Evolutionary conservation across 129 eudicot genomes (phyloP), one percentile per base, ranked within the genome.

Genomic region (Solidago caesia): DNA sequence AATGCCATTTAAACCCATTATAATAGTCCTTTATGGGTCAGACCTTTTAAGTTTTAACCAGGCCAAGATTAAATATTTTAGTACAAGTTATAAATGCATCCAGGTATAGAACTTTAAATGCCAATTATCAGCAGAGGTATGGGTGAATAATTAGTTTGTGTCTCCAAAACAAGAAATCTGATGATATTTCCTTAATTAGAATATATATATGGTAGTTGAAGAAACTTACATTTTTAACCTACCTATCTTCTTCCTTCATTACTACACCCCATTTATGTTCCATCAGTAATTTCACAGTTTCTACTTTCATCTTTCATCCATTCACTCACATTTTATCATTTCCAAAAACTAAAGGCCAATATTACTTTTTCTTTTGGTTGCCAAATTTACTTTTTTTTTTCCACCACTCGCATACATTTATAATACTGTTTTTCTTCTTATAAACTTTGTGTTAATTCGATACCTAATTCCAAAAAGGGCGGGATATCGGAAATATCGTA

Each of bases 191-290:
- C 74, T 33, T 52, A 53, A 39, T n/a, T 33, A 55, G 64, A 52
- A 70, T 1, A 70, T 0, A 1, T 70, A 42, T 8, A 14, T 53
- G 74, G 75, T 70, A 4, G 75, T n/a, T 70, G 64, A 70, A 39
- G 49, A n/a, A 70, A 53, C 75, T 70, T 70, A 33, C 13, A 33
- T 33, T 52, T 70, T 70, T 27, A 39, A 70, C 75, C 75, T 52
- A 70, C 64, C 75, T 52, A 14, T 48, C 39, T 52, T 53, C 64
- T 70, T 70, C 39, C 64, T 70, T 53, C 33, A 21, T 70, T 70
- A 70, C 41, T 52, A 46, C 57, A 7, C 47, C 52, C 21, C 75
- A 70, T 70, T 70, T 33, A 70, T 14, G 64, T 70, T 53, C 33
- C 6, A 42, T 15, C 64, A 33, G 59, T 68, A 29, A 25, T 68